Base-by-base conservation (phyloP, 495 filamentous ascomycete species). In the Hypoxylon perforatum region DNA sequence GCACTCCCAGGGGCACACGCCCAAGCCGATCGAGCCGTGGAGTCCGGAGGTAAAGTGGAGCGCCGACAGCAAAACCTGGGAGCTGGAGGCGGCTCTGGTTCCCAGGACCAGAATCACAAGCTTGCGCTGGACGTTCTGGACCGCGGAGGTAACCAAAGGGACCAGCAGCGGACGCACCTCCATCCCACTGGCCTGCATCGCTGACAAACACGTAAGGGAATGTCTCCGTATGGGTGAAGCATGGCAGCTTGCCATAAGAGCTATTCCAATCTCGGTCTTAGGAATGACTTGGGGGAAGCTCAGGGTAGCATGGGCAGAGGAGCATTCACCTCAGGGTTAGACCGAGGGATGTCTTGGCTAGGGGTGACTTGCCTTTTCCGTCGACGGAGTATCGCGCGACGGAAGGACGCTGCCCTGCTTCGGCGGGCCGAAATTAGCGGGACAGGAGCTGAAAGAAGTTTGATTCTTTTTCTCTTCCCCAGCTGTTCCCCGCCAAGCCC, bases 381-480 rank as follows among this genome's bases (percentile, higher is more conserved):
- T 61, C 52, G 18, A 61, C 63, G 63, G 63, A 67, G 63, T 67
- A 12, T 67, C 30, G 35, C 51, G 30, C 44, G 21, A 45, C 42
- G 38, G 50, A 42, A 23, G 36, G 10, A 21, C 15, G 55, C 17
- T 15, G 36, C 35, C 18, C 41, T 60, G 49, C 25, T n/a, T 67
- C 36, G 11, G 18, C 63, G 63, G 57, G 51, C 63, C 63, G 63
- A 67, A 61, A 61, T 67, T 57, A 61, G 63, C 63, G 63, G 25
- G 25, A 52, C 19, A 30, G 33, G 33, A 50, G 36, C 22, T 56
- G 22, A 30, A n/a, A 23, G 36, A 38, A 44, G 7, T 23, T 45
- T 45, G 23, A 45, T 54, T 53, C 45, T 47, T 61, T 53, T 45
- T 18, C 6, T 47, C 36, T 53, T 28, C 22, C 23, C 23, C 46